Evolutionary conservation across 208 protist genomes (phyloP).

Genomic region (Leptomonas pyrrhocoris): DNA sequence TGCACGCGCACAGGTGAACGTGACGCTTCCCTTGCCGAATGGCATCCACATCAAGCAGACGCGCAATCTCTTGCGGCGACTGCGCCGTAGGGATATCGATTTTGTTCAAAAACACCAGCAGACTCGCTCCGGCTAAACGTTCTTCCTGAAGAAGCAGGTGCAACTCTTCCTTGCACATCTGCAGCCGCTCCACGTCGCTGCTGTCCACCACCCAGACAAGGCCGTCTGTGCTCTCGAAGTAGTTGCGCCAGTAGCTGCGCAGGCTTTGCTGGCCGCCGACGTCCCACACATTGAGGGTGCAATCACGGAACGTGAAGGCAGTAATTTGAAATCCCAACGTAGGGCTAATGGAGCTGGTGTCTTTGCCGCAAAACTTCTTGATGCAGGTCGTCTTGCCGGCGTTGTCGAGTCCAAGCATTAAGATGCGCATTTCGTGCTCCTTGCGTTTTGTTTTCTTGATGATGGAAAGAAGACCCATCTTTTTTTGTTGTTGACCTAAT

Average conservation of each 20-base stretch:
- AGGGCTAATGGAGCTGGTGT: constrained; percentile 97
- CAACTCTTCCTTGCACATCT: constrained; percentile 96
- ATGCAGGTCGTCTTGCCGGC: constrained; percentile 99
- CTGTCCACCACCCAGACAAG: constrained; percentile 98
- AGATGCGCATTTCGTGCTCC: constrained; percentile 98
- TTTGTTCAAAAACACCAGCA: constrained; percentile 99
- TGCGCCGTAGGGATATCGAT: constrained; percentile 95
- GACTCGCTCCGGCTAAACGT: constrained; percentile 97
- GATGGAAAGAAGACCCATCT: constrained; percentile 98
- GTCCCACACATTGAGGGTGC: constrained; percentile 99
- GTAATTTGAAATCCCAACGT: constrained; percentile 99
- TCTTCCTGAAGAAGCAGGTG: constrained; percentile 95
- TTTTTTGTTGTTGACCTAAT: background rate
- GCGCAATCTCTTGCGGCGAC: constrained; percentile 65
- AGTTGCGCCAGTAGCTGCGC: constrained; percentile 98
- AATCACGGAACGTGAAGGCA: constrained; percentile 95
- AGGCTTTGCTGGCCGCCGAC: constrained; percentile 99
- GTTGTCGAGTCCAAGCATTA: constrained; percentile 97
- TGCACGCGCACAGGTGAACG: constrained; percentile 95
- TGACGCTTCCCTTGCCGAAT: constrained; percentile 90
- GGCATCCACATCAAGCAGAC: constrained; percentile 73
- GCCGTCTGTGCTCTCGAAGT: constrained; percentile 97
- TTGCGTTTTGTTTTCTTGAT: constrained; percentile 98
- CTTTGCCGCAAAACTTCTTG: constrained; percentile 99
- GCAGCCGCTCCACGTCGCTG: constrained; percentile 88